phyloP scores from a whole-genome alignment of 352 stramenopile species.

The Pythium volutum region DNA sequence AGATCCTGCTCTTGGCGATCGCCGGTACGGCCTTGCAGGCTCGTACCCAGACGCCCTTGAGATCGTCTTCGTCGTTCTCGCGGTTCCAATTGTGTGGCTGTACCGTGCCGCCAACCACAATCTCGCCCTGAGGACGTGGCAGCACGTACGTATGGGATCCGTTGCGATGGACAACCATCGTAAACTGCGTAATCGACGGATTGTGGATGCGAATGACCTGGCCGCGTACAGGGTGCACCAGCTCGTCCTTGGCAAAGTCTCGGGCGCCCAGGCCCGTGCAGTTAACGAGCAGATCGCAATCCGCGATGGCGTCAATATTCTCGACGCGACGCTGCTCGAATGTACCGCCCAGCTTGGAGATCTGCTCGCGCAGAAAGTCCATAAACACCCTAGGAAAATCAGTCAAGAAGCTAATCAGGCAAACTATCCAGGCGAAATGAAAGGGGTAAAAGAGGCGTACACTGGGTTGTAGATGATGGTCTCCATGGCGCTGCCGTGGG shows the following conservation, averaged over 20 bases:
- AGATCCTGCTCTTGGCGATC: conserved; percentile 39
- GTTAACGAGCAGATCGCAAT: conserved; percentile 58
- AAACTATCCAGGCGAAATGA: not conserved
- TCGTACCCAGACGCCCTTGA: conserved; percentile 48
- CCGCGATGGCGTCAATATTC: conserved; percentile 30
- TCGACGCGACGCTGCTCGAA: conserved; percentile 47
- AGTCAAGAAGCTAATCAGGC: no score
- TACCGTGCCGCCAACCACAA: conserved; percentile 63
- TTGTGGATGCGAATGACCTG: conserved; percentile 41
- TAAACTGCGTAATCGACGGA: conserved; percentile 45
- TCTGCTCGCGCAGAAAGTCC: conserved; percentile 44
- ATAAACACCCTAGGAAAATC: conserved; percentile 43
- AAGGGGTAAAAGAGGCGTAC: conserved; percentile 13
- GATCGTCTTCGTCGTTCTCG: conserved; percentile 37
- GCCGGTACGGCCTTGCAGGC: conserved; percentile 40
- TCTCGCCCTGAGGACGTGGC: conserved; percentile 49
- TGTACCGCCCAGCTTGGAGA: conserved; percentile 37
- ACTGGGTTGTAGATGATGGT: conserved; percentile 67
- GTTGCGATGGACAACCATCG: conserved; percentile 40
- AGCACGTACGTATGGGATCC: conserved; percentile 68
- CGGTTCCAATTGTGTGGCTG: conserved; percentile 56
- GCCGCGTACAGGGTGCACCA: conserved; percentile 51
- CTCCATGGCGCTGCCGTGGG: conserved; percentile 49
- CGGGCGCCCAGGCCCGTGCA: conserved; percentile 47
- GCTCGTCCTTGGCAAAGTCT: conserved; percentile 40